Evolutionary conservation across 306 rosid genomes (phyloP).

Genomic region (Quercus mongolica): DNA sequence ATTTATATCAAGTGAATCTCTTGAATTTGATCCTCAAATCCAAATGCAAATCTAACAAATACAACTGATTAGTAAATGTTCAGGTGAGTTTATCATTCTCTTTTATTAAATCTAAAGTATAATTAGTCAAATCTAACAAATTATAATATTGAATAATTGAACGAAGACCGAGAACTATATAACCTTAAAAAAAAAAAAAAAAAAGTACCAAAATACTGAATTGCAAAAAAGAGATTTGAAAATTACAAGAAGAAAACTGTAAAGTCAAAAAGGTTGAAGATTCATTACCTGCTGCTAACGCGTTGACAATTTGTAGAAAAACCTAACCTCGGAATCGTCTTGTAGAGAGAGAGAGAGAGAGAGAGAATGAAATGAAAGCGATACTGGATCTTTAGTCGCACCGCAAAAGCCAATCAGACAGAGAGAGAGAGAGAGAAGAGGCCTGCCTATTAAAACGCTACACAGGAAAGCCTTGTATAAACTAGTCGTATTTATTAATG

Average conservation of each 20-base stretch:
- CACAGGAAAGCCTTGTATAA: background rate
- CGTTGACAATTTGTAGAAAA: background rate
- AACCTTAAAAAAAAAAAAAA: background rate
- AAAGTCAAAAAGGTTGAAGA: background rate
- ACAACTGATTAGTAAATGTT: background rate
- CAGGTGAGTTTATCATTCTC: background rate
- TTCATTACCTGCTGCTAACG: background rate
- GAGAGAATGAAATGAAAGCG: background rate
- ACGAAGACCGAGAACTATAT: background rate
- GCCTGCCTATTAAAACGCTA: background rate
- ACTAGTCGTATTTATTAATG: no score
- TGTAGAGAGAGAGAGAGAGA: background rate
- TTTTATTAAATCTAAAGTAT: background rate
- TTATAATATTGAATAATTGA: background rate
- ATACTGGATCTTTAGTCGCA: background rate
- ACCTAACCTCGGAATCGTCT: background rate
- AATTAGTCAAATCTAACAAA: background rate
- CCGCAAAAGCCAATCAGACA: background rate
- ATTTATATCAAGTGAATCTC: no score
- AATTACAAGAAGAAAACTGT: no score
- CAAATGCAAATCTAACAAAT: background rate
- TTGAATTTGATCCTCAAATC: no score
- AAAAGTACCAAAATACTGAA: background rate
- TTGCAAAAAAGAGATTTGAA: no score
- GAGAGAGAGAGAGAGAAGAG: background rate